Base-by-base conservation (phyloP, 495 filamentous ascomycete species). In the Penicillium alfredii region DNA sequence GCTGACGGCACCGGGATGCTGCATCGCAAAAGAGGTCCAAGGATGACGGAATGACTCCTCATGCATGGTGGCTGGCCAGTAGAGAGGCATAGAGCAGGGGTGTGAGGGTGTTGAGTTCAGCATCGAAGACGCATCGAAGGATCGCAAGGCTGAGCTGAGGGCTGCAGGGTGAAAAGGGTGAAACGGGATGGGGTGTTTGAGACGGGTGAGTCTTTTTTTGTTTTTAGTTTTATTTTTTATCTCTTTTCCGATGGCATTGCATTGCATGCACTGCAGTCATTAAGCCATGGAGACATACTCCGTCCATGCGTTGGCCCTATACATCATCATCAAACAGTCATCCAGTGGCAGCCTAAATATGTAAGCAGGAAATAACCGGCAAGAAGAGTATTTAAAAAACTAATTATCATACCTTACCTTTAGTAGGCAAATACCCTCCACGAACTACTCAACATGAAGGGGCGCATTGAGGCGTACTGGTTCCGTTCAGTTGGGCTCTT, bases 121-220 rank as follows among this genome's bases (percentile, higher is more conserved):
- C 55, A 62, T 55, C 53, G 60, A 60, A 64, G 53, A 55, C 50
- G 60, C 56, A 58, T 58, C 56, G 58, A 62, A 64, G 58, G 38
- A 47, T 35, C 30, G 17, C 25, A 41, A 40, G 32, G 42, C 38
- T 38, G 42, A 51, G 16, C 23, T 34, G 33, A 46, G 45, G 31
- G 41, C 3, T 25, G 23, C 8, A 25, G 8, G 23, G 23, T 25
- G 23, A 25, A 8, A 25, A n/a, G 8, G 40, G 30, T 48, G 31
- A 40, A 44, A 40, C 32, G 30, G 15, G 24, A 11, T 23, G 30
- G 38, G 16, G 12, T 34, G 21, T 24, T 24, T 39, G 27, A 47
- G 39, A 43, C 31, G 35, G 19, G 31, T 47, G 25, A 36, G 21
- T 40, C 10, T 6, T 30, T 22, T 32, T 30, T 24, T 17, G 11